Evolutionary conservation across 2,329 filamentous ascomycete genomes (phyloP).

Genomic region (Didymella segeticola): DNA sequence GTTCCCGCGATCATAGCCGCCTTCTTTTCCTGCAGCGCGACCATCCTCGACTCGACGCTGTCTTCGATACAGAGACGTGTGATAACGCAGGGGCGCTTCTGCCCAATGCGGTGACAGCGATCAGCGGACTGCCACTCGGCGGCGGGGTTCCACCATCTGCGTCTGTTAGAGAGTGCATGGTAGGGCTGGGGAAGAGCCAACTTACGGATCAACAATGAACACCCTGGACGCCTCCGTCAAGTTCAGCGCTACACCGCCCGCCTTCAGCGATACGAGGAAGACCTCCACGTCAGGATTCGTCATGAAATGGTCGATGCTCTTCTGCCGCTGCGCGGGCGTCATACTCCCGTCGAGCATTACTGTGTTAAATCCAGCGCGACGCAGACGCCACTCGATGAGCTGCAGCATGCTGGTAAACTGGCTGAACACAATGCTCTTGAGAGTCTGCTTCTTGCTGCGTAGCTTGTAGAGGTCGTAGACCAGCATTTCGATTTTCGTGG

Average conservation of each 20-base stretch:
- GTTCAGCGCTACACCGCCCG: slow-evolving; percentile 93
- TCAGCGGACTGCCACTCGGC: slow-evolving; percentile 99
- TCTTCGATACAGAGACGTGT: slow-evolving; percentile 96
- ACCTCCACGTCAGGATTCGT: slow-evolving; percentile 92
- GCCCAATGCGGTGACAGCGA: slow-evolving; percentile 84
- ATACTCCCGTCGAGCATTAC: slow-evolving; percentile 98
- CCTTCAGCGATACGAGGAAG: slow-evolving; percentile 94
- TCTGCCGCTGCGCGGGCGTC: slow-evolving; percentile 91
- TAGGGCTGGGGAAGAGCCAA: not conserved
- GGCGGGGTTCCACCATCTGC: slow-evolving; percentile 99
- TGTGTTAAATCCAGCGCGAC: slow-evolving; percentile 95
- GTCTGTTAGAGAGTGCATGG: slow-evolving; percentile 31
- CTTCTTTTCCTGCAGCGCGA: slow-evolving; percentile 97
- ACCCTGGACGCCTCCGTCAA: slow-evolving; percentile 93
- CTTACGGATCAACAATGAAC: slow-evolving; percentile 94
- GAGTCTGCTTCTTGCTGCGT: slow-evolving; percentile 87
- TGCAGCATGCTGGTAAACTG: slow-evolving; percentile 98
- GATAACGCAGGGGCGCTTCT: slow-evolving; percentile 91
- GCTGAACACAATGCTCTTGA: slow-evolving; percentile 97
- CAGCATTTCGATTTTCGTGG: slow-evolving; percentile 96
- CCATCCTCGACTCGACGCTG: slow-evolving; percentile 94
- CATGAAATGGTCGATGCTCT: slow-evolving; percentile 96
- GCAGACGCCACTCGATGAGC: slow-evolving; percentile 94
- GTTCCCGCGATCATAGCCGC: slow-evolving; percentile 97
- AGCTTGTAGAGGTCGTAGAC: slow-evolving; percentile 93